These are phyloP conservation scores for Phytopythium oedochilum DNA, from an alignment of 352 stramenopile species.

Conservation along the genomic window DNA sequence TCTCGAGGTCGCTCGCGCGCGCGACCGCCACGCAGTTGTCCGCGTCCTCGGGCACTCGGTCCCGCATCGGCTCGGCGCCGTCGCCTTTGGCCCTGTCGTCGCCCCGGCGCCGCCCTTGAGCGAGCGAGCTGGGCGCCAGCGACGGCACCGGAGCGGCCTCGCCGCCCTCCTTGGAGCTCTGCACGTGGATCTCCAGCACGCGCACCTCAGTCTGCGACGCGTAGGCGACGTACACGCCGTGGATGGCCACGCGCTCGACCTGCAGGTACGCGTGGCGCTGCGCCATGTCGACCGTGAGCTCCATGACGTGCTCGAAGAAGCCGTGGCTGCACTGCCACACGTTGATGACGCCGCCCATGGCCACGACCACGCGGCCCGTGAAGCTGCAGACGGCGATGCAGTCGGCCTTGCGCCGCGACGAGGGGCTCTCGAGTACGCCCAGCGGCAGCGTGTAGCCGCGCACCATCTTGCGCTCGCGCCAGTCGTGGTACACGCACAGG, in stretches of 20 bases:
- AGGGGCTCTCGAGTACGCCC: constrained; percentile 55
- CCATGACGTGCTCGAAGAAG: constrained; percentile 89
- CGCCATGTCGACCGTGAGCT: constrained; percentile 78
- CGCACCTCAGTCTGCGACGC: constrained; percentile 73
- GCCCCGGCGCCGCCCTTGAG: constrained; percentile 6
- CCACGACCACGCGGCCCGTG: constrained; percentile 71
- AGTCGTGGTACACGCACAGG: constrained; percentile 86
- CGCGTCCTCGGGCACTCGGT: constrained; percentile 35
- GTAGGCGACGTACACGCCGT: constrained; percentile 72
- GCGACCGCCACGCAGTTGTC: constrained; percentile 36
- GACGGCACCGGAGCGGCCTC: background rate
- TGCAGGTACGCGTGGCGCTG: constrained; percentile 66
- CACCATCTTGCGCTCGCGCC: constrained; percentile 74
- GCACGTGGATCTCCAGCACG: constrained; percentile 80
- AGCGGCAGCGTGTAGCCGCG: constrained; percentile 81
- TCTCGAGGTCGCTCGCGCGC: constrained; percentile 26
- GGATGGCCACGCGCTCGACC: constrained; percentile 77
- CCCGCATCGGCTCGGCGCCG: background rate
- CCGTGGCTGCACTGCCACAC: constrained; percentile 83
- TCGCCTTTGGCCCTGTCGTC: constrained; percentile 10
- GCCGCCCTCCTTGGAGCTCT: constrained; percentile 31
- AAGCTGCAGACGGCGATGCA: constrained; percentile 82
- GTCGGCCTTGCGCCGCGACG: constrained; percentile 49
- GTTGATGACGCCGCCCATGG: constrained; percentile 73
- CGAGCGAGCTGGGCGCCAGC: constrained; percentile 6